Conservation (phyloP, 768 basidiomycete species). For the Boletus rubescentipes region DNA sequence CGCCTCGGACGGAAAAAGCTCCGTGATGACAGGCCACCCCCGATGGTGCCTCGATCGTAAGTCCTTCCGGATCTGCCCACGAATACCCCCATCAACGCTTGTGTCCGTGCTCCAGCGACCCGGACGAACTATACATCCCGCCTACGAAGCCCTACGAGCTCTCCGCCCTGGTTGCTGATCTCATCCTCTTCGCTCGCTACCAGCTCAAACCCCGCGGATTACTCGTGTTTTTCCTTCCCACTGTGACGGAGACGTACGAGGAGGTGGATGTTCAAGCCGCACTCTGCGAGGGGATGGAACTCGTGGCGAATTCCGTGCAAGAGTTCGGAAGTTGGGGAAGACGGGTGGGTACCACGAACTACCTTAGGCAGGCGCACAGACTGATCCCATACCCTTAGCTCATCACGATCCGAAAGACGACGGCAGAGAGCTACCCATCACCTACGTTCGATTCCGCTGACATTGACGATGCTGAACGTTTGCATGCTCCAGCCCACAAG, state of each 20-base stretch:
- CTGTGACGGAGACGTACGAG: constrained; percentile 87
- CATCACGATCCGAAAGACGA: constrained; percentile 83
- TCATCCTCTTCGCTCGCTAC: constrained; percentile 79
- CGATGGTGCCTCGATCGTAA: constrained; percentile 44
- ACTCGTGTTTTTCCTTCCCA: constrained; percentile 94
- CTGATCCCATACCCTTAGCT: constrained; percentile 50
- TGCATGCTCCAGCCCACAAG: constrained; percentile 77
- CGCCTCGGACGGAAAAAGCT: constrained; percentile 67
- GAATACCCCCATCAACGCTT: background rate
- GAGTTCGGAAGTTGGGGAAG: constrained; percentile 95
- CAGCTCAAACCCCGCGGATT: constrained; percentile 83
- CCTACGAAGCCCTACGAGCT: constrained; percentile 93
- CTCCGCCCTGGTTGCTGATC: constrained; percentile 75
- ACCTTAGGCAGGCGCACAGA: background rate
- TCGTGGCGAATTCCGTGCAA: constrained; percentile 87
- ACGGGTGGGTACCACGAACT: constrained; percentile 53
- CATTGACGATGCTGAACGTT: constrained; percentile 7
- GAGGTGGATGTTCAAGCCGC: constrained; percentile 80
- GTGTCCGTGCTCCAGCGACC: constrained; percentile 19
- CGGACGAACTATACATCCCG: constrained; percentile 75
- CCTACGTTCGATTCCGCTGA: constrained; percentile 50
- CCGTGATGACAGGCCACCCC: constrained; percentile 25
- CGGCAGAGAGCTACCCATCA: constrained; percentile 42
- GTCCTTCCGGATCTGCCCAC: constrained; percentile 18
- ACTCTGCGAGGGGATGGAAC: constrained; percentile 83